These are phyloP conservation scores for Syncephalastrum sp. DNA, from an alignment of 371 early-diverging fungal genomes.

Conservation along the genomic window DNA sequence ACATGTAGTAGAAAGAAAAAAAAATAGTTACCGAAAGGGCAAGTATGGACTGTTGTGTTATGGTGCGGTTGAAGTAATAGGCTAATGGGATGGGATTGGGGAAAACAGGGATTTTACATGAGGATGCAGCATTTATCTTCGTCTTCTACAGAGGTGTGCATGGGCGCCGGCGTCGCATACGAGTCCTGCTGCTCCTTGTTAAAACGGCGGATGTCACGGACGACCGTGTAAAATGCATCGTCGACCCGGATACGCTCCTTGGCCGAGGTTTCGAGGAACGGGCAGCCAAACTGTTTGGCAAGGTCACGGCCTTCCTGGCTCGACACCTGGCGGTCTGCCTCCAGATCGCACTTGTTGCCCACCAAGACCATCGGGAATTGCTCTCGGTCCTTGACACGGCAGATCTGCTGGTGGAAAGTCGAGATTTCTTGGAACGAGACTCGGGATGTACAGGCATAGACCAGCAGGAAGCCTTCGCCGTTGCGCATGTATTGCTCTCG, in stretches of 20 bases:
- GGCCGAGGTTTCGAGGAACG: constrained; percentile 91
- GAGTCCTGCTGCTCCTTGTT: constrained; percentile 54
- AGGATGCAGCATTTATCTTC: constrained; percentile 22
- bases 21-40: too few relatives aligned
- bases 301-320: constrained; percentile 81
- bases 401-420: constrained; percentile 74
- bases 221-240: constrained; percentile 86
- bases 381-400: constrained; percentile 80
- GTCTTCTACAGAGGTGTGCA: constrained; percentile 5
- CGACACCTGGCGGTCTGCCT: constrained; percentile 77
- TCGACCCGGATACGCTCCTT: constrained; percentile 87
- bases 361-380: constrained; percentile 87
- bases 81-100: too few relatives aligned
- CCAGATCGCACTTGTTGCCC: constrained; percentile 95
- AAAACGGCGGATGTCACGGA: constrained; percentile 80
- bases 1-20: too few relatives aligned
- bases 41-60: too few relatives aligned
- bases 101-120: constrained; percentile 13
- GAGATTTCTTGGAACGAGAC: constrained; percentile 80
- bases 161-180: not conserved
- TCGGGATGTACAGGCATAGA: constrained; percentile 74
- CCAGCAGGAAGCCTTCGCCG: constrained; percentile 48
- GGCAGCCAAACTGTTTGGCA: constrained; percentile 73
- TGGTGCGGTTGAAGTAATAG: too few relatives aligned
- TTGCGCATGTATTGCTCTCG: constrained; percentile 79